Evolutionary conservation across 2,329 filamentous ascomycete species (phyloP), one percentile per base, ranked within the genome.

Genomic region (Pyrenochaeta sp.): DNA sequence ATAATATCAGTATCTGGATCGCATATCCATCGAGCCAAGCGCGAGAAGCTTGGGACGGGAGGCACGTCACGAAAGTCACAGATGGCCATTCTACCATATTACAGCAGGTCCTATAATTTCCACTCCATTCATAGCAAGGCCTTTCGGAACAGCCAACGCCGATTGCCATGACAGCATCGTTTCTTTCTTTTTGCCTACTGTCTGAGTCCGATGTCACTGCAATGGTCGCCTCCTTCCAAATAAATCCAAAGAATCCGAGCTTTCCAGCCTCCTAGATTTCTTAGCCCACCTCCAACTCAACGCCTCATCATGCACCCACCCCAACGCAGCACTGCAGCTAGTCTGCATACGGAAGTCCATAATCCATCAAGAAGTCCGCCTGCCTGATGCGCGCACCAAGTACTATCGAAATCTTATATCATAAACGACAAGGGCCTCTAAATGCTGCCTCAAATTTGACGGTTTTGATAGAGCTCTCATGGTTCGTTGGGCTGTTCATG

Each of bases 81-180:
- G 36, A 44, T 32, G 30, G 28, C 40, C 15, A 37, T 42, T 50
- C 52, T 54, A 32, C 46, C 42, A 50, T 42, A 58, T 49, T 40
- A 47, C 34, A 13, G 30, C 32, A 50, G 32, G 51, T 55, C 42
- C 51, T 50, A 50, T 47, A 39, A 58, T 58, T 51, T 58, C 52
- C 56, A 51, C 27, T 28, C 19, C 37, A 44, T 27, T 28, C 15
- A 32, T 12, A 22, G 36, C 48, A 42, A 43, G 40, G 40, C 40
- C 30, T 36, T 43, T 27, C 7, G 40, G 22, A 43, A 43, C 22
- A 43, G 22, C 22, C 10, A 22, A 27, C 24, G 19, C 40, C 40
- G 40, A 43, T 8, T 43, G 8, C 5, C 40, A 43, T 43, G n/a
- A 43, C 40, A 43, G 9, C 40, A 43, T 13, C 10, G 40, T 24